phyloP scores from a whole-genome alignment of 1,284 basidiomycete genomes.

The Exobasidium rhododendri region DNA sequence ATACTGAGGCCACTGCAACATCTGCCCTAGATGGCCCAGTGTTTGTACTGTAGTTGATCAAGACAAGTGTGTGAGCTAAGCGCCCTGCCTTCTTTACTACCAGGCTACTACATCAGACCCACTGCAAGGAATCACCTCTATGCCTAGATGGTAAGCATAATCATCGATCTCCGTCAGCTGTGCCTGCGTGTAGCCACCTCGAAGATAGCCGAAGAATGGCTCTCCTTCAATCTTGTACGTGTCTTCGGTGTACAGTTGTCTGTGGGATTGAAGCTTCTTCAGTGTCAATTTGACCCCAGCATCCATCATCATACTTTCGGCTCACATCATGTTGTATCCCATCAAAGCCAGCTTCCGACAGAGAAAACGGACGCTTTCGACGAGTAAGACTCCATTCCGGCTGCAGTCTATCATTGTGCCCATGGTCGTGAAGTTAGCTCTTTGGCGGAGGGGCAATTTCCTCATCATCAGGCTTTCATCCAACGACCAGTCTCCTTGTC shows the following conservation, averaged over 20 bases:
- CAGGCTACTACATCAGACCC: neutral
- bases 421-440: constrained; percentile 34
- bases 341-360: constrained; percentile 48
- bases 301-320: neutral
- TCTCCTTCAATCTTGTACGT: constrained; percentile 55
- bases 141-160: constrained; percentile 41
- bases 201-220: constrained; percentile 56
- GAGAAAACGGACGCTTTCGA: constrained; percentile 44
- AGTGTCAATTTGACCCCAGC: neutral
- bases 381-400: constrained; percentile 54
- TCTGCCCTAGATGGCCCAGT: constrained; percentile 56
- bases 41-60: constrained; percentile 55
- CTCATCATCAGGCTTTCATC: constrained; percentile 1
- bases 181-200: constrained; percentile 38
- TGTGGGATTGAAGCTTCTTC: neutral
- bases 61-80: constrained; percentile 4
- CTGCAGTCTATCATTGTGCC: constrained; percentile 57
- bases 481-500: neutral
- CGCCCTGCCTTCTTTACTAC: neutral
- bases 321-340: constrained; percentile 55
- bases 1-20: constrained; percentile 56
- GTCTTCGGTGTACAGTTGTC: constrained; percentile 52
- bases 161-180: constrained; percentile 55
- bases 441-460: constrained; percentile 9
- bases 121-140: constrained; percentile 45